Evolutionary conservation across 192 early-diverging fungal species (phyloP).

Genomic region (Coemansia sp.): DNA sequence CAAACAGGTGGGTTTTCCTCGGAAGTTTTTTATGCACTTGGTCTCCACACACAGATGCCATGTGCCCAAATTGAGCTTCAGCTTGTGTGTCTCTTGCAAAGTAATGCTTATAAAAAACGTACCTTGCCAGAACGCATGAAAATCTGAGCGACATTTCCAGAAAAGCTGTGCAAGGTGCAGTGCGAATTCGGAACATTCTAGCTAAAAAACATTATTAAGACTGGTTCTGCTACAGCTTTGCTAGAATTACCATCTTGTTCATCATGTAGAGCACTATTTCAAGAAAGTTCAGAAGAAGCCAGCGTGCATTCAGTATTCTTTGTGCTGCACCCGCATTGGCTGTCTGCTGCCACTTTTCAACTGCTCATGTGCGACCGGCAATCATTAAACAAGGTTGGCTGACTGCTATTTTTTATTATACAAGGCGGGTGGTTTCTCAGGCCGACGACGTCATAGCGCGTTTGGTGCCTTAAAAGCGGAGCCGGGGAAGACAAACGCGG

Average conservation of each 20-base stretch:
- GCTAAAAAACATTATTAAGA: too few species aligned
- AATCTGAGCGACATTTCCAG: too few species aligned
- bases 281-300: too few species aligned
- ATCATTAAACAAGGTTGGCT: conserved; percentile 2
- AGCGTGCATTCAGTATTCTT: background rate
- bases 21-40: background rate
- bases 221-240: too few species aligned
- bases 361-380: conserved; percentile 9
- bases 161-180: too few species aligned
- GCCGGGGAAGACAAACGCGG: background rate
- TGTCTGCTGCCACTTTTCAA: background rate
- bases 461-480: background rate
- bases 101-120: too few species aligned
- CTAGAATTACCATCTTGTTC: too few species aligned
- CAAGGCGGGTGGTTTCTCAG: background rate
- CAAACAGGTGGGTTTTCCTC: background rate
- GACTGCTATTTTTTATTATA: background rate
- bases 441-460: background rate
- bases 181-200: too few species aligned
- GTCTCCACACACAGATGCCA: background rate
- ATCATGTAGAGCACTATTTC: too few species aligned
- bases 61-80: background rate
- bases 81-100: background rate
- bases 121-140: too few species aligned
- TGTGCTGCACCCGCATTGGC: background rate